Evolutionary conservation across 345 rosid species (phyloP).

Genomic region (Gossypium longicalyx): DNA sequence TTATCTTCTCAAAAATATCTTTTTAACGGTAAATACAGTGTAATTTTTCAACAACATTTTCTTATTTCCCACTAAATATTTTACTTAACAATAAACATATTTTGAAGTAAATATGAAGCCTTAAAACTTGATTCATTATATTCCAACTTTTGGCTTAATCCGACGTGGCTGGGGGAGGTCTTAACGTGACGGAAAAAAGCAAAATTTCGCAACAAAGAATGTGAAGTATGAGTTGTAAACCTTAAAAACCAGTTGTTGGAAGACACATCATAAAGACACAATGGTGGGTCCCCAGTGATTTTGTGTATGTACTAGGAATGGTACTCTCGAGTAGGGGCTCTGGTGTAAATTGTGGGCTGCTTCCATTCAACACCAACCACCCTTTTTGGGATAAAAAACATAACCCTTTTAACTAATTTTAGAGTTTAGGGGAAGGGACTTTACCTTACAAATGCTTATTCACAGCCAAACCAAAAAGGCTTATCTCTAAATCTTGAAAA

Average conservation of each 20-base stretch:
- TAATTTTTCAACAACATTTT: too few species aligned
- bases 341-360: constrained; percentile 17
- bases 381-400: neutral
- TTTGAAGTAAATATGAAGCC: too few species aligned
- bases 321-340: constrained; percentile 27
- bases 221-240: constrained; percentile 6
- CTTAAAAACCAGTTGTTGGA: constrained; percentile 3
- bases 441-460: too few species aligned
- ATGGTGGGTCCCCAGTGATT: constrained; percentile 13
- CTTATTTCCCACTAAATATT: too few species aligned
- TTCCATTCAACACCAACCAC: constrained; percentile 32
- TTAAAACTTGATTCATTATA: too few species aligned
- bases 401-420: neutral
- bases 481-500: neutral
- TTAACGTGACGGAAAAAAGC: neutral
- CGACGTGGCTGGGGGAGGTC: neutral
- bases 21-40: too few species aligned
- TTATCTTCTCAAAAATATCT: too few species aligned
- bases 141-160: too few species aligned
- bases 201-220: neutral
- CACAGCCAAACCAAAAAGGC: too few species aligned
- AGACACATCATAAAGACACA: constrained; percentile 41
- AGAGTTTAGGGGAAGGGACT: neutral
- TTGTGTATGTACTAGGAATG: constrained; percentile 24
- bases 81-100: too few species aligned